Evolutionary conservation across 441 rosid genomes (phyloP), one percentile per base, ranked within the genome.

Genomic region (Macaranga tanarius): DNA sequence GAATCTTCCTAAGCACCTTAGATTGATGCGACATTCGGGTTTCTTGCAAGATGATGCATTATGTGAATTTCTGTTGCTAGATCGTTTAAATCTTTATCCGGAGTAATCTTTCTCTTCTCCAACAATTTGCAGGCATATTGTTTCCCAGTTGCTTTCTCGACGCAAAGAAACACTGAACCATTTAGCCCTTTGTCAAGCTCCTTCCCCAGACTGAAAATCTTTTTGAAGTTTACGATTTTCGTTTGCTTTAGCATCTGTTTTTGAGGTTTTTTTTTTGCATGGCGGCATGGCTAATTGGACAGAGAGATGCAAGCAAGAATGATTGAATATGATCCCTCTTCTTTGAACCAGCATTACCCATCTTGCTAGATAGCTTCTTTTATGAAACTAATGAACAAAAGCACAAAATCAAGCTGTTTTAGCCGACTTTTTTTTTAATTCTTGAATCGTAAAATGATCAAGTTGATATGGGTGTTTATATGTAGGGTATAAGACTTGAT

Each of bases 21-120:
- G 38, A 58, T 58, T 23, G 40, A 58, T 26, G 62, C 62, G 13
- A 58, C 62, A 26, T 58, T 58, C 10, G 62, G 62, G 26, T 58
- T 58, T 58, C 19, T 34, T 23, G 3, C 13, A 34, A 58, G 26
- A 26, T 58, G 62, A 1, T 12, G 38, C 62, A 58, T 58, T 25
- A 58, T 25, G n/a, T 58, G 62, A 25, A 58, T 58, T 58, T 58
- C 62, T 17, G 38, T 26, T 13, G 5, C 19, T 34, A 58, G 38
- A 58, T 12, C 19, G 1, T 3, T 26, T 3, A 26, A 7, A 23
- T 58, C 8, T 5, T 26, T 8, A 1, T 3, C 3, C 0, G 38
- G 25, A 17, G 19, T 13, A 34, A 58, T 10, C 16, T 58, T 58
- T 23, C 2, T 26, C 38, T 58, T 58, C 62, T 58, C 38, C 25